phyloP scores from a whole-genome alignment of 1,284 basidiomycete species.

The Neonothopanus nambi region DNA sequence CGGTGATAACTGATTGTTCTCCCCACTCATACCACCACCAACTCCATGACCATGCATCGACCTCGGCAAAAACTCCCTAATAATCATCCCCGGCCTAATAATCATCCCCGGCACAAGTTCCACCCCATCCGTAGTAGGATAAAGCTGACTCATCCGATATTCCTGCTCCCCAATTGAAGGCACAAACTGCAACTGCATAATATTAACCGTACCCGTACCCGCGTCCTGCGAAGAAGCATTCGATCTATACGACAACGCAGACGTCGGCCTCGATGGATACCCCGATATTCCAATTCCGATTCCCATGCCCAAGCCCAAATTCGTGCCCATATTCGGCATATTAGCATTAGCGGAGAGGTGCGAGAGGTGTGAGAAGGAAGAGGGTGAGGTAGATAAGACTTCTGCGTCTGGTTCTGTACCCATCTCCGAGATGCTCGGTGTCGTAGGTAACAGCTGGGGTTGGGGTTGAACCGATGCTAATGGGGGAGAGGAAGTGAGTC shows the following conservation, averaged over 20 bases:
- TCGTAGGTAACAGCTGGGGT: background rate
- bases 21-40: conserved; percentile 26
- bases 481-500: background rate
- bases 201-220: background rate
- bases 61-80: conserved; percentile 25
- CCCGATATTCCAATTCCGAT: background rate
- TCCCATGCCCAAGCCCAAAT: no score
- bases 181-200: conserved; percentile 1
- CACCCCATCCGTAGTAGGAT: conserved; percentile 9
- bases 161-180: conserved; percentile 5
- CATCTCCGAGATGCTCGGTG: conserved; percentile 1
- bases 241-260: conserved; percentile 1
- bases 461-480: background rate
- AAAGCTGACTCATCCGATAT: background rate
- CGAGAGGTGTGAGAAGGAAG: conserved; percentile 11
- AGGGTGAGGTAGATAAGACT: conserved; percentile 12
- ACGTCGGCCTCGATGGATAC: conserved; percentile 9
- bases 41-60: conserved; percentile 17
- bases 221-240: background rate
- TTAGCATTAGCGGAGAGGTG: no score
- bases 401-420: conserved; percentile 14
- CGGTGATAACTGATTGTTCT: conserved; percentile 25
- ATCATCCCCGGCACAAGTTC: conserved; percentile 18
- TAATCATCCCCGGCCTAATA: no score
- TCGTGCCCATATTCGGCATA: background rate